Evolutionary conservation across 2,329 filamentous ascomycete genomes (phyloP).

Genomic region (Colletotrichum camelliae): DNA sequence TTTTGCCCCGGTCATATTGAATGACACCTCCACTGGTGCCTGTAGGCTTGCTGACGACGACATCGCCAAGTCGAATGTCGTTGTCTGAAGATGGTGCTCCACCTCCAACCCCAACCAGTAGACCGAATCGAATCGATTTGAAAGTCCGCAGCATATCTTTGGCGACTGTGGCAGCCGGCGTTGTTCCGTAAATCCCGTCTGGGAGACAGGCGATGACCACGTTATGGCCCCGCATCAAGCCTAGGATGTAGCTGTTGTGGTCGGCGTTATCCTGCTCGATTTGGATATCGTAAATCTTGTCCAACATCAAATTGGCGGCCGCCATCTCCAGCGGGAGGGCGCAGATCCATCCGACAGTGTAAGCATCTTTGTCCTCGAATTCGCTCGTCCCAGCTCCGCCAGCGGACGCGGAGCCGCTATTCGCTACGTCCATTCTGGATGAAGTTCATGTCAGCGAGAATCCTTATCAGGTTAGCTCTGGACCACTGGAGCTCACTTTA

Average conservation of each 20-base stretch:
- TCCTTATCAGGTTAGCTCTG: too few relatives aligned
- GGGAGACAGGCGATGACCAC: conserved; percentile 37
- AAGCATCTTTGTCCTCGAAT: not conserved
- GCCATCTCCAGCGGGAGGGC: conserved; percentile 5
- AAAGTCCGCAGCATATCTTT: conserved; percentile 25
- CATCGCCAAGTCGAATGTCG: conserved; percentile 32
- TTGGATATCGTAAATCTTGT: conserved; percentile 27
- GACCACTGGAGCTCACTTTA: too few relatives aligned
- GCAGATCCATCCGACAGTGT: conserved; percentile 37
- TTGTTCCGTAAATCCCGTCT: conserved; percentile 29
- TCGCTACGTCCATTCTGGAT: too few relatives aligned
- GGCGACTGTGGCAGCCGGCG: conserved; percentile 31
- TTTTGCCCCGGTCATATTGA: conserved; percentile 30
- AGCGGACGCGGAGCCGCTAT: too few relatives aligned
- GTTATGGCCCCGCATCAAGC: conserved; percentile 32
- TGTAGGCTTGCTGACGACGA: conserved; percentile 28
- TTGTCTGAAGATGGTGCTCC: not conserved
- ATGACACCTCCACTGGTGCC: conserved; percentile 22
- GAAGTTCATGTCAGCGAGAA: too few relatives aligned
- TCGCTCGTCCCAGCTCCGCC: rapidly evolving
- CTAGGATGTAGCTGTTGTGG: conserved; percentile 28
- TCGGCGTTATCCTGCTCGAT: conserved; percentile 9
- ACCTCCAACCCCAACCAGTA: not conserved
- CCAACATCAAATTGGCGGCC: conserved; percentile 32
- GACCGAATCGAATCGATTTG: not conserved